A percentile compares a stretch with the other conserved stretches of the same genome.
These are phyloP conservation scores for Closterium sp. DNA, from an alignment of 139 green algal species.

Conservation along the genomic window DNA sequence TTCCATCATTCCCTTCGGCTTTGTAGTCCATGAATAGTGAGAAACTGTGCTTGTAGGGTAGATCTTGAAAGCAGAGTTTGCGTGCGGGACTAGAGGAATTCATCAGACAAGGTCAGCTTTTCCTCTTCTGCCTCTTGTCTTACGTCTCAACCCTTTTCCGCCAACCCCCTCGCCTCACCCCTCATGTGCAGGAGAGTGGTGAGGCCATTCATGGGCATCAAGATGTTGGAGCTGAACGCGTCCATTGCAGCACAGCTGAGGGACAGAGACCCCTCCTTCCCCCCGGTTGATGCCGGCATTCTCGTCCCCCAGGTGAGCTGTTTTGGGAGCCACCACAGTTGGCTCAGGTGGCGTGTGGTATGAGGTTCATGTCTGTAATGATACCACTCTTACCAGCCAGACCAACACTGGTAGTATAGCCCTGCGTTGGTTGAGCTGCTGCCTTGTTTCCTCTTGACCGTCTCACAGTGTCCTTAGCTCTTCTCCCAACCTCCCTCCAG, in stretches of 20 bases:
- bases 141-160: neutral
- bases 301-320: constrained; percentile 50
- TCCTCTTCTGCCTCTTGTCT: neutral
- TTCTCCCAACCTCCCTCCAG: neutral
- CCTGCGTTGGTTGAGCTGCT: neutral
- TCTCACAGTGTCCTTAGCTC: neutral
- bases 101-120: neutral
- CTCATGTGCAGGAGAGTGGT: constrained; percentile 47
- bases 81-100: neutral
- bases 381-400: neutral
- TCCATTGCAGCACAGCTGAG: constrained; percentile 42
- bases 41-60: no score
- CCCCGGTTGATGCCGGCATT: constrained; percentile 38
- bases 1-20: no score
- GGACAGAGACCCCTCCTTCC: constrained; percentile 52
- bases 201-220: constrained; percentile 58
- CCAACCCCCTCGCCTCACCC: no score
- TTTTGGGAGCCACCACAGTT: neutral
- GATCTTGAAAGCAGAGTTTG: neutral
- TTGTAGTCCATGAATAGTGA: no score
- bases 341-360: neutral
- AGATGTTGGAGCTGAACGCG: constrained; percentile 60
- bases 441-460: neutral
- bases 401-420: neutral
- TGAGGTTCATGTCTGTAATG: neutral